A percentile compares a stretch with the other conserved stretches of the same genome.
Conservation (phyloP, 2,329 filamentous ascomycete genomes). For the Escovopsis sp. region DNA sequence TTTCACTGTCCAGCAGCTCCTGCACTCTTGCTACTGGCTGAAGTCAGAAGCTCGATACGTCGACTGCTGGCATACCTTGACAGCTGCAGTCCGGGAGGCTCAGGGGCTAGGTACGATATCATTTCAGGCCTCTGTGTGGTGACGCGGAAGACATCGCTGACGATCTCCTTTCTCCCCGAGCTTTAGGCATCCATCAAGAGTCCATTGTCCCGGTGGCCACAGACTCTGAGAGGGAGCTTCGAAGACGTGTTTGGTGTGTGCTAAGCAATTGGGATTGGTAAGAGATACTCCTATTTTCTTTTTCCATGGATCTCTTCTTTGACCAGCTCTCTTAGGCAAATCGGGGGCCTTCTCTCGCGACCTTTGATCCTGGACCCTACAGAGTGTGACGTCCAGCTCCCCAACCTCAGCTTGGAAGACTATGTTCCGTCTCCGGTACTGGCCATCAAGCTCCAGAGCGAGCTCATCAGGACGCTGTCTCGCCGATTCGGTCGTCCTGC, state of each 20-base stretch:
- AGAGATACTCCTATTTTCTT: background rate
- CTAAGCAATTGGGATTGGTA: conserved; percentile 26
- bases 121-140: background rate
- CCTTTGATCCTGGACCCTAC: conserved; percentile 21
- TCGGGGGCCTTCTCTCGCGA: conserved; percentile 18
- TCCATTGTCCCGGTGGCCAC: conserved; percentile 11
- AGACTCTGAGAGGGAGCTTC: conserved; percentile 22
- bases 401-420: conserved; percentile 19
- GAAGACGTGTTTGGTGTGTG: conserved; percentile 22
- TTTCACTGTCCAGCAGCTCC: conserved; percentile 19
- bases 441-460: conserved; percentile 23
- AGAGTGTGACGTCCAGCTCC: conserved; percentile 18
- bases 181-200: conserved; percentile 19
- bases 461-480: conserved; percentile 18
- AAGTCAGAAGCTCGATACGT: conserved; percentile 22
- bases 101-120: conserved; percentile 18
- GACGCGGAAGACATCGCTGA: background rate
- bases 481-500: conserved; percentile 17
- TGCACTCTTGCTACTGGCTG: conserved; percentile 25
- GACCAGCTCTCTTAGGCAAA: conserved; percentile 16
- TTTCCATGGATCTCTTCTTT: background rate
- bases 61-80: conserved; percentile 24
- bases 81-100: conserved; percentile 20
- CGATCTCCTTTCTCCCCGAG: background rate
- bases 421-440: conserved; percentile 18